Percentiles rank a stretch among this genome's conserved stretches.
phyloP scores from a whole-genome alignment of 768 basidiomycete species.

The Tricholoma terreum region DNA sequence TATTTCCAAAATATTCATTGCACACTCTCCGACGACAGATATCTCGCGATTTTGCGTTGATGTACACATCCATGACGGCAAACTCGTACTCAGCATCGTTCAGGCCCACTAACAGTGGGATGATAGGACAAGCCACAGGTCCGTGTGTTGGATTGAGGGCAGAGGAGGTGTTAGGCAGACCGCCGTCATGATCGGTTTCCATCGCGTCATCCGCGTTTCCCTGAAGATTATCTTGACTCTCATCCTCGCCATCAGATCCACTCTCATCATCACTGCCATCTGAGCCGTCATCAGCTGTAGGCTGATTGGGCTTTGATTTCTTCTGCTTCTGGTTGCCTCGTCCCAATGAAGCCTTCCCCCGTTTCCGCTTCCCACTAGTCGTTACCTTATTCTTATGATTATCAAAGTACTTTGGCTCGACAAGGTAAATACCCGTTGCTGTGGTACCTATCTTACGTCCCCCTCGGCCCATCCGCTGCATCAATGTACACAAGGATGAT shows the following conservation, averaged over 20 bases:
- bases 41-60: background rate
- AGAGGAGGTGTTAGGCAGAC: too few species aligned
- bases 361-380: background rate
- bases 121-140: background rate
- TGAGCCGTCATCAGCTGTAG: background rate
- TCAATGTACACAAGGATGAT: conserved; percentile 7
- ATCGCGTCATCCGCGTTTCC: background rate
- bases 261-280: background rate
- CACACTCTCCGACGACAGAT: background rate
- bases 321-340: background rate
- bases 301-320: background rate
- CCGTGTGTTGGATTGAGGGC: too few species aligned
- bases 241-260: background rate
- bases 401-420: conserved; percentile 14
- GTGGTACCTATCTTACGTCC: conserved; percentile 3
- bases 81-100: background rate
- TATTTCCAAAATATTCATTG: background rate
- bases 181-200: too few species aligned
- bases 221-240: background rate
- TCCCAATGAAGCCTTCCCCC: background rate
- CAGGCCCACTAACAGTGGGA: background rate
- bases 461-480: conserved; percentile 12
- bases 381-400: background rate
- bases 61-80: background rate
- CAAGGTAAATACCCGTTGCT: conserved; percentile 11